Percentiles rank a stretch among this genome's conserved stretches.
phyloP scores from a whole-genome alignment of 495 filamentous ascomycete species.

The Talaromyces liani region DNA sequence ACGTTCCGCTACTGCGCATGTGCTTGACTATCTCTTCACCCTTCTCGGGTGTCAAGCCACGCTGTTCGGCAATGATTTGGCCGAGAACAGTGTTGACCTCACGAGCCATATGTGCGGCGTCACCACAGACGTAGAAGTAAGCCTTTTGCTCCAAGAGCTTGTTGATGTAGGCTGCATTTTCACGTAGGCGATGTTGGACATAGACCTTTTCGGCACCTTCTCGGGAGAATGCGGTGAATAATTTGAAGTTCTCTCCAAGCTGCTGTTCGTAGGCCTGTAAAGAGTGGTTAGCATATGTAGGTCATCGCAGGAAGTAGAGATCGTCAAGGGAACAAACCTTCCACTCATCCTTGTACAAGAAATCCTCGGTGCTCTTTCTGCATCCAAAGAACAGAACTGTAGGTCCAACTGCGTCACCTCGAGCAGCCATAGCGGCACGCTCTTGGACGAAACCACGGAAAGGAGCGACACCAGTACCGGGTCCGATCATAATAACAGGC shows the following conservation, averaged over 20 bases:
- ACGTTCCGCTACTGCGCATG: conserved; percentile 87
- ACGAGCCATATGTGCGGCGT: conserved; percentile 96
- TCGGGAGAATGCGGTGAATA: conserved; percentile 91
- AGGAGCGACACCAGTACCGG: conserved; percentile 93
- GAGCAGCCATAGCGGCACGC: conserved; percentile 69
- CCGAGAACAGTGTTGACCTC: conserved; percentile 84
- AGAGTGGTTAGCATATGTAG: conserved; percentile 10
- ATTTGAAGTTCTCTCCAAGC: conserved; percentile 77
- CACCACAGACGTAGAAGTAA: conserved; percentile 97
- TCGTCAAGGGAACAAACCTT: conserved; percentile 54
- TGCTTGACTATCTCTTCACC: conserved; percentile 94
- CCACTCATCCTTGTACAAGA: conserved; percentile 87
- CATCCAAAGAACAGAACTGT: conserved; percentile 95
- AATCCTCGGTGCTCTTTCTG: conserved; percentile 77
- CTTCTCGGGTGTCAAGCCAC: conserved; percentile 72
- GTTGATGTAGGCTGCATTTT: conserved; percentile 77
- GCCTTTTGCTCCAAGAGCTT: conserved; percentile 81
- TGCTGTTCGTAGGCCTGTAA: conserved; percentile 69
- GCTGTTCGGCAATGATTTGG: conserved; percentile 76
- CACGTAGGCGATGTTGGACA: conserved; percentile 86
- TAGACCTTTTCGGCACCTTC: conserved; percentile 81
- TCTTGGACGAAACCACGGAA: conserved; percentile 96
- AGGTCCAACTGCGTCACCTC: conserved; percentile 78
- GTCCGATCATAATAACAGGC: conserved; percentile 92
- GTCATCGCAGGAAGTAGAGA: background rate